Evolutionary conservation across 306 rosid species (phyloP).

Genomic region (Carpinus viminea): DNA sequence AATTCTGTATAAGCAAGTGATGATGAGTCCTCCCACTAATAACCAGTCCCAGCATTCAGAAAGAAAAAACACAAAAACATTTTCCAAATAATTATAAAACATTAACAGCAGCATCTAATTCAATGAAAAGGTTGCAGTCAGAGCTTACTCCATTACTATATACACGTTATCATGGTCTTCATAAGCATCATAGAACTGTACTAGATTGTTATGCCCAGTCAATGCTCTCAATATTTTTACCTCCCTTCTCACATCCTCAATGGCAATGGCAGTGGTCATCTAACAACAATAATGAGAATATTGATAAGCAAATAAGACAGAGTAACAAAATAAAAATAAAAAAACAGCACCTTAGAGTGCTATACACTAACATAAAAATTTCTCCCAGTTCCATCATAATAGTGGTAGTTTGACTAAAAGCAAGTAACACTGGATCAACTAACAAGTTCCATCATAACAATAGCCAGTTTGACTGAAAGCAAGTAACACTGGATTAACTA

Average conservation of each 20-base stretch:
- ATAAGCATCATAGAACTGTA: constrained; percentile 71
- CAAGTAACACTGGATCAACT: not conserved
- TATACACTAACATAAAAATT: not conserved
- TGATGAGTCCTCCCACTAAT: not conserved
- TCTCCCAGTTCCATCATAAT: not conserved
- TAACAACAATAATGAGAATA: constrained; percentile 37
- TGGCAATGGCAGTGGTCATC: constrained; percentile 96
- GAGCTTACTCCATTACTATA: constrained; percentile 91
- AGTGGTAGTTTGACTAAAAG: not conserved
- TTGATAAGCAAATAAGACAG: constrained; percentile 7
- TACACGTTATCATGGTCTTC: constrained; percentile 90
- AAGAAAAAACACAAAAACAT: constrained; percentile 16
- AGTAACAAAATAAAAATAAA: not conserved
- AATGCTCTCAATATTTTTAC: constrained; percentile 91
- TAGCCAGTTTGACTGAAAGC: not conserved
- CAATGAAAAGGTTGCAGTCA: constrained; percentile 13
- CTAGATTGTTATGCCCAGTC: constrained; percentile 77
- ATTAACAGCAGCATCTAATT: constrained; percentile 7
- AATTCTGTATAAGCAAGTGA: not conserved
- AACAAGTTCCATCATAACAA: not conserved
- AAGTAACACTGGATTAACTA: not conserved
- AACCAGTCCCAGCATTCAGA: constrained; percentile 5
- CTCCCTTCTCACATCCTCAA: constrained; percentile 96
- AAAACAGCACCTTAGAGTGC: not conserved
- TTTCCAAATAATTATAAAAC: not conserved